phyloP scores from a whole-genome alignment of 495 filamentous ascomycete genomes.

The Hyaloscypha hepaticicola region DNA sequence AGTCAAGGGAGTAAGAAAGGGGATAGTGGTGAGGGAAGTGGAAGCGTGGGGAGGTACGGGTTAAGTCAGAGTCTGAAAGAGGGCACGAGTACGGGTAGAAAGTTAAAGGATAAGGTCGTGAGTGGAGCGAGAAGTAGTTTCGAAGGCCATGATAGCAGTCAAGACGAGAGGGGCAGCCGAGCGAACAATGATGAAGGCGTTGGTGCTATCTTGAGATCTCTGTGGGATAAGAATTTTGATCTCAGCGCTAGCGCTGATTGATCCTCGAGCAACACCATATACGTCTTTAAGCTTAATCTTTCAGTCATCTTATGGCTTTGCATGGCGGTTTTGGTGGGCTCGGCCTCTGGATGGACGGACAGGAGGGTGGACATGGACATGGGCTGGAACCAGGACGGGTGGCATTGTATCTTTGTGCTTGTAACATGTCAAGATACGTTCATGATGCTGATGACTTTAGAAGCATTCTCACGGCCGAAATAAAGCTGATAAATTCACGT shows the following conservation, averaged over 20 bases:
- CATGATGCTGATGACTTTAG: not conserved
- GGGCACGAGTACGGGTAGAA: constrained; percentile 17
- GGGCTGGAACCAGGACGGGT: not conserved
- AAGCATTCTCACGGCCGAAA: not conserved
- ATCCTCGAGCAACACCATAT: no score
- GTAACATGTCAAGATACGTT: not conserved
- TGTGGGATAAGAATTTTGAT: constrained; percentile 56
- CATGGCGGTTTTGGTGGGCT: constrained; percentile 19
- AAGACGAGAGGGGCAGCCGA: constrained; percentile 36
- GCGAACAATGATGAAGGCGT: constrained; percentile 44
- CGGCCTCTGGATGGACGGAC: not conserved
- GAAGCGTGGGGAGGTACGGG: constrained; percentile 34
- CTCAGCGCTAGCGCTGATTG: constrained; percentile 51
- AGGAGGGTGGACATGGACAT: not conserved
- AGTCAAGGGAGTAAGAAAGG: constrained; percentile 20
- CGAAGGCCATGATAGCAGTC: constrained; percentile 35
- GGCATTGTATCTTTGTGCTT: not conserved
- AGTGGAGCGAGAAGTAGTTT: constrained; percentile 36
- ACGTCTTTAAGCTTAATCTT: no score
- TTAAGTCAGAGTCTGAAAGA: constrained; percentile 44
- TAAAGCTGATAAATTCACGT: not conserved
- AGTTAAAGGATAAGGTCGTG: constrained; percentile 6
- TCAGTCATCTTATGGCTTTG: not conserved
- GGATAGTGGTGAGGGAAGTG: constrained; percentile 28
- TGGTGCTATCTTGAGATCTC: constrained; percentile 44